A percentile compares a stretch with the other conserved stretches of the same genome.
These are phyloP conservation scores for Aspergillus pseudonomiae DNA, from an alignment of 2,329 filamentous ascomycete genomes.

Conservation along the genomic window DNA sequence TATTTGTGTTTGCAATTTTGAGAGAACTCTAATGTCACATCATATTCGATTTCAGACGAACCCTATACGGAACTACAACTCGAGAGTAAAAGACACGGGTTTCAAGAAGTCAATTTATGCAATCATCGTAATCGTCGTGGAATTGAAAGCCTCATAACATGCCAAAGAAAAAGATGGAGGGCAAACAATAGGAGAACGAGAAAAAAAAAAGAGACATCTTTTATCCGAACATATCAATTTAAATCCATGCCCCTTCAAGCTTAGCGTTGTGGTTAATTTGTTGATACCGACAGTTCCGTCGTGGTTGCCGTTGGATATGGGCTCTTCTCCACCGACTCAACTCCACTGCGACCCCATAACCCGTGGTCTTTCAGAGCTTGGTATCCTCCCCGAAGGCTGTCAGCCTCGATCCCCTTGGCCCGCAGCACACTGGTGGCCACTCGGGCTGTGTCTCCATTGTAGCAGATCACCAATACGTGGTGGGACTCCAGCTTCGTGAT, in stretches of 20 bases:
- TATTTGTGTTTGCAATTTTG: not conserved
- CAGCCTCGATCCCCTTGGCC: slow-evolving; percentile 53
- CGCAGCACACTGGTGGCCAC: slow-evolving; percentile 59
- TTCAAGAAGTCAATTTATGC: not conserved
- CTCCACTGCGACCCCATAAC: slow-evolving; percentile 25
- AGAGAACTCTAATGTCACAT: not conserved
- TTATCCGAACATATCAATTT: not conserved
- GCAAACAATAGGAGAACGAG: not conserved
- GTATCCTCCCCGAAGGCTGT: slow-evolving; percentile 51
- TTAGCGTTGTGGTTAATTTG: not conserved
- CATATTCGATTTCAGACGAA: too few species aligned
- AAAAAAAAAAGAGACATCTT: not conserved
- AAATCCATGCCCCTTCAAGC: not conserved
- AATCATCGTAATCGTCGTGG: not conserved
- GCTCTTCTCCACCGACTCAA: slow-evolving; percentile 7
- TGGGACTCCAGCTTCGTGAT: slow-evolving; percentile 31
- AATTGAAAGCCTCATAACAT: not conserved
- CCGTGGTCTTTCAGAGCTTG: slow-evolving; percentile 31
- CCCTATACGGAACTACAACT: too few species aligned
- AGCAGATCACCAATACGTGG: slow-evolving; percentile 54
- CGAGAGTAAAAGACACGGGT: too few species aligned
- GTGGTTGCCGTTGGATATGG: slow-evolving; percentile 6
- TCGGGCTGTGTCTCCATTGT: slow-evolving; percentile 58
- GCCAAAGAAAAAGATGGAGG: not conserved
- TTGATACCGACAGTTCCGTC: slow-evolving; percentile 9